phyloP scores from a whole-genome alignment of 176 grass and related monocot species.

The Aegilops bicornis region DNA sequence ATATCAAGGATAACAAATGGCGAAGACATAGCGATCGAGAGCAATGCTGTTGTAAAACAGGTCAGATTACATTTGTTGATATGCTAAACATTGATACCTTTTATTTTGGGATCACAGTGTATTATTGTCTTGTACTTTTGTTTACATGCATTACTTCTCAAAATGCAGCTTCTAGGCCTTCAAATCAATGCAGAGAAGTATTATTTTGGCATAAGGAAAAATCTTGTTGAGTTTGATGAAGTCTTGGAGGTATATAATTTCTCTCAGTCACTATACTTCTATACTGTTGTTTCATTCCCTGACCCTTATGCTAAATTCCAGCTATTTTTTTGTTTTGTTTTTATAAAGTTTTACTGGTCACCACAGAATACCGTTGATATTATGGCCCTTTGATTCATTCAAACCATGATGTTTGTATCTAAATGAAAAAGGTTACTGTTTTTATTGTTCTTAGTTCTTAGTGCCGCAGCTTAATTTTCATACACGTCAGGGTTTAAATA shows the following conservation, averaged over 20 bases:
- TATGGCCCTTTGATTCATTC: neutral
- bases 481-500: neutral
- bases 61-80: slow-evolving; percentile 37
- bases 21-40: slow-evolving; percentile 84
- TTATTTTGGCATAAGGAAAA: slow-evolving; percentile 94
- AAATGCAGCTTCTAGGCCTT: slow-evolving; percentile 82
- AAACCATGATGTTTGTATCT: neutral
- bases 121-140: slow-evolving; percentile 21
- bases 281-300: neutral
- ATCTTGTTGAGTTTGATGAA: slow-evolving; percentile 98
- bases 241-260: slow-evolving; percentile 67
- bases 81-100: neutral
- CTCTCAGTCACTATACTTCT: neutral
- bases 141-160: slow-evolving; percentile 6
- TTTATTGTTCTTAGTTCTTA: slow-evolving; percentile 20
- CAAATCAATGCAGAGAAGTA: slow-evolving; percentile 99
- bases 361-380: neutral
- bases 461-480: neutral
- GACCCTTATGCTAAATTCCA: neutral
- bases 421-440: neutral
- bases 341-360: neutral
- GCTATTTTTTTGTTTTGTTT: neutral
- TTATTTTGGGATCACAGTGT: slow-evolving; percentile 21
- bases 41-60: slow-evolving; percentile 83
- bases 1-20: slow-evolving; percentile 96